Evolutionary conservation across 345 rosid species (phyloP).

Genomic region (Diplotaxis tenuifolia): DNA sequence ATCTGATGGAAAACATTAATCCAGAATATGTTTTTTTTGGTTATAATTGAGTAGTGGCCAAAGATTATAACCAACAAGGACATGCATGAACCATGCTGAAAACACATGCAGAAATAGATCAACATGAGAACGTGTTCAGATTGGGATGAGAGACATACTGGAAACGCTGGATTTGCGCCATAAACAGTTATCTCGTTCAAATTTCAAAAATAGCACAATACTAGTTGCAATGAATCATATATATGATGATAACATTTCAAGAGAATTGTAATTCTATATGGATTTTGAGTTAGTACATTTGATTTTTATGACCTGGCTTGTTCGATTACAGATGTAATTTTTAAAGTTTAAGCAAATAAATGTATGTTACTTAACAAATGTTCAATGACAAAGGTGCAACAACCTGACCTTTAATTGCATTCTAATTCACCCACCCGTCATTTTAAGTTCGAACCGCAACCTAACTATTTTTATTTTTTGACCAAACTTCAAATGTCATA

Average conservation of each 20-base stretch:
- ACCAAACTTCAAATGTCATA: neutral
- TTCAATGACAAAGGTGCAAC: constrained; percentile 19
- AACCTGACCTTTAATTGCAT: constrained; percentile 19
- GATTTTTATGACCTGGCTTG: neutral
- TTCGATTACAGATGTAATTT: neutral
- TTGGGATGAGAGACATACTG: constrained; percentile 20
- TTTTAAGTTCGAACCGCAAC: constrained; percentile 12
- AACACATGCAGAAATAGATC: constrained; percentile 69
- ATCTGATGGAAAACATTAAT: too few relatives aligned
- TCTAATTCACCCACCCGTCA: constrained; percentile 9
- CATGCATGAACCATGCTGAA: constrained; percentile 44
- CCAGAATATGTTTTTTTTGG: neutral
- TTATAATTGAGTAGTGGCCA: neutral
- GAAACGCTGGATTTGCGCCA: constrained; percentile 31
- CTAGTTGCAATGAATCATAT: too few relatives aligned
- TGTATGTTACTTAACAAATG: constrained; percentile 11
- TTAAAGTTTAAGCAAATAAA: neutral
- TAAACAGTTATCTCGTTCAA: neutral
- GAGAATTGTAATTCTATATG: neutral
- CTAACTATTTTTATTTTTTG: neutral
- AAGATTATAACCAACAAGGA: neutral
- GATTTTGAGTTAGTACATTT: neutral
- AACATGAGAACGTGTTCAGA: constrained; percentile 30
- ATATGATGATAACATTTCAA: neutral
- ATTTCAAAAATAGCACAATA: neutral